phyloP scores from a whole-genome alignment of 2,329 filamentous ascomycete species.

The Alternaria atra region DNA sequence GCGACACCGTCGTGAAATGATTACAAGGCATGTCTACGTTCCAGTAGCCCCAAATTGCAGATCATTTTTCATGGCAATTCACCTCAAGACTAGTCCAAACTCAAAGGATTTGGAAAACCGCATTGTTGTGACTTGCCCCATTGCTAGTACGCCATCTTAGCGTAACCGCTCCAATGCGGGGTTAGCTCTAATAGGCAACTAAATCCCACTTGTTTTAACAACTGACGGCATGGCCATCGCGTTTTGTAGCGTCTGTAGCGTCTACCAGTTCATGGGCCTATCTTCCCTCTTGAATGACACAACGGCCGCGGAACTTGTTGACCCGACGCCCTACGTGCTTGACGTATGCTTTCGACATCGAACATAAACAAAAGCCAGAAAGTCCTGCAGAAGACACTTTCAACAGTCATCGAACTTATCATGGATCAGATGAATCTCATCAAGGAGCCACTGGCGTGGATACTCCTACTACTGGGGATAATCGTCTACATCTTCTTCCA shows the following conservation, averaged over 20 bases:
- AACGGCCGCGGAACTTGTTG: background rate
- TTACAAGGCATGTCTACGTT: background rate
- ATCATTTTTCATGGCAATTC: background rate
- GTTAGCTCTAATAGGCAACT: slow-evolving; percentile 14
- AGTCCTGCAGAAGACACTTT: background rate
- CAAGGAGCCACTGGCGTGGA: background rate
- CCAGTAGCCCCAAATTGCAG: background rate
- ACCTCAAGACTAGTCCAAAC: background rate
- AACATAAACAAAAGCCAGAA: background rate
- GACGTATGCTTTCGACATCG: background rate
- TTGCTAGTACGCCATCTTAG: slow-evolving; percentile 3
- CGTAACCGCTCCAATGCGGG: slow-evolving; percentile 13
- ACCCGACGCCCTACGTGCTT: background rate
- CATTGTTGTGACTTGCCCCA: background rate
- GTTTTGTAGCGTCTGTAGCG: slow-evolving; percentile 6
- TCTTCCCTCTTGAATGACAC: background rate
- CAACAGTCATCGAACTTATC: background rate
- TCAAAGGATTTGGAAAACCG: background rate
- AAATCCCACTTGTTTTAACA: slow-evolving; percentile 1
- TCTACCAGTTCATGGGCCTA: background rate
- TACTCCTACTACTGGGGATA: background rate
- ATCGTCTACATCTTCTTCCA: background rate
- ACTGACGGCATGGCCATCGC: background rate
- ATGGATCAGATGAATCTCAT: background rate
- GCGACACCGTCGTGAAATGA: background rate